phyloP scores from a whole-genome alignment of 768 basidiomycete genomes.

The Tricholoma saponaceum region DNA sequence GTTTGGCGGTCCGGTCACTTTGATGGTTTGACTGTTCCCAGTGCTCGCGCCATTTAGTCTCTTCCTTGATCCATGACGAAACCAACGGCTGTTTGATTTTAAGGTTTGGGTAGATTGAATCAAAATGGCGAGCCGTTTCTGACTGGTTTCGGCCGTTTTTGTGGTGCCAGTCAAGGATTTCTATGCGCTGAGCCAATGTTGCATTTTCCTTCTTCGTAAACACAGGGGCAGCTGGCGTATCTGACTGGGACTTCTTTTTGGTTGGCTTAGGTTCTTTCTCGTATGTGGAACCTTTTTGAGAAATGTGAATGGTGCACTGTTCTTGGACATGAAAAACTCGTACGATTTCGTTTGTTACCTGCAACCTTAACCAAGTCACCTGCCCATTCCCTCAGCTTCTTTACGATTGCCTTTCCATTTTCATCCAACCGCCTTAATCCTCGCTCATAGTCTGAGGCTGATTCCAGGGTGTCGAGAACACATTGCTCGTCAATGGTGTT shows the following conservation, averaged over 20 bases:
- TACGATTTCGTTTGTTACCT: background rate
- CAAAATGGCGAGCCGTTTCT: conserved; percentile 19
- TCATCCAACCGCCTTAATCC: background rate
- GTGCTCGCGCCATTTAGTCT: conserved; percentile 17
- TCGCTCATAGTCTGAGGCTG: conserved; percentile 17
- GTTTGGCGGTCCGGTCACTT: conserved; percentile 16
- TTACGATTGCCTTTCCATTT: background rate
- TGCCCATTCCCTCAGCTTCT: background rate
- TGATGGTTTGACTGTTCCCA: conserved; percentile 6
- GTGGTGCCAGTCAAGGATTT: conserved; percentile 20
- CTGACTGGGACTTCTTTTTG: background rate
- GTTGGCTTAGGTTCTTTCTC: background rate
- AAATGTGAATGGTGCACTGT: background rate
- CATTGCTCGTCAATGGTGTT: conserved; percentile 20
- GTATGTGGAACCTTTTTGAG: background rate
- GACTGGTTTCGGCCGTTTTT: conserved; percentile 18
- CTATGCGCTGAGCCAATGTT: background rate
- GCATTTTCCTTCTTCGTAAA: conserved; percentile 5
- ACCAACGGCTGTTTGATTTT: conserved; percentile 21
- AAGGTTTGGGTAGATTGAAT: conserved; percentile 22
- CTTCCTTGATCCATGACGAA: conserved; percentile 23
- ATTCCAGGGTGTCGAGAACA: conserved; percentile 16
- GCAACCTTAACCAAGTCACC: background rate
- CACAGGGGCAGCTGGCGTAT: background rate
- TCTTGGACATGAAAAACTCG: background rate